Evolutionary conservation across 495 filamentous ascomycete genomes (phyloP).

Genomic region (Penicillium dipodomyicola): DNA sequence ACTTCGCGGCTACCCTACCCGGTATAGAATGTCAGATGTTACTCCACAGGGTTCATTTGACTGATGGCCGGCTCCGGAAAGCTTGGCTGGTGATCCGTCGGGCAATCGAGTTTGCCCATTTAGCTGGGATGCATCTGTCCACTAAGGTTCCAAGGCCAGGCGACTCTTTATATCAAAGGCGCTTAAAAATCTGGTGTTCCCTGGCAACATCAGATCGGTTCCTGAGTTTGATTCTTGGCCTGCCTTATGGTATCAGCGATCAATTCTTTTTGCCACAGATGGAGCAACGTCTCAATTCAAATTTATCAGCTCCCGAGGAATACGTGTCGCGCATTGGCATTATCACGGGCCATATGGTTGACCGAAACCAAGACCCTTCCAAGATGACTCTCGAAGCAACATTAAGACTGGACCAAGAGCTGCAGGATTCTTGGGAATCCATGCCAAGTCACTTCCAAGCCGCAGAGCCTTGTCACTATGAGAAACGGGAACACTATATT

Average conservation of each 20-base stretch:
- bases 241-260: slow-evolving; percentile 48
- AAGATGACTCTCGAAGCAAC: slow-evolving; percentile 41
- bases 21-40: slow-evolving; percentile 52
- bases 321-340: slow-evolving; percentile 35
- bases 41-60: slow-evolving; percentile 44
- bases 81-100: slow-evolving; percentile 49
- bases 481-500: slow-evolving; percentile 24
- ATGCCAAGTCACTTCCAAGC: slow-evolving; percentile 38
- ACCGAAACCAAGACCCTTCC: slow-evolving; percentile 45
- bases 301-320: slow-evolving; percentile 19
- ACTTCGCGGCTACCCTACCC: slow-evolving; percentile 46
- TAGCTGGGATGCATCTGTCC: slow-evolving; percentile 45
- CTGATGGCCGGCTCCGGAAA: slow-evolving; percentile 51
- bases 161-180: slow-evolving; percentile 27
- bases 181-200: slow-evolving; percentile 45
- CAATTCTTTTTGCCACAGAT: slow-evolving; percentile 31
- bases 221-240: slow-evolving; percentile 48
- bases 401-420: slow-evolving; percentile 47
- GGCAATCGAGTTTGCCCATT: slow-evolving; percentile 46
- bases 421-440: slow-evolving; percentile 39
- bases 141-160: slow-evolving; percentile 20
- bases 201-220: slow-evolving; percentile 45
- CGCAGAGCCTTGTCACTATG: slow-evolving; percentile 13
- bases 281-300: slow-evolving; percentile 20
- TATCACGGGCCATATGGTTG: slow-evolving; percentile 50